Percentiles rank a stretch among this genome's conserved stretches.
phyloP scores from a whole-genome alignment of 805 yeast species.

The Citeromyces nyonsensis region DNA sequence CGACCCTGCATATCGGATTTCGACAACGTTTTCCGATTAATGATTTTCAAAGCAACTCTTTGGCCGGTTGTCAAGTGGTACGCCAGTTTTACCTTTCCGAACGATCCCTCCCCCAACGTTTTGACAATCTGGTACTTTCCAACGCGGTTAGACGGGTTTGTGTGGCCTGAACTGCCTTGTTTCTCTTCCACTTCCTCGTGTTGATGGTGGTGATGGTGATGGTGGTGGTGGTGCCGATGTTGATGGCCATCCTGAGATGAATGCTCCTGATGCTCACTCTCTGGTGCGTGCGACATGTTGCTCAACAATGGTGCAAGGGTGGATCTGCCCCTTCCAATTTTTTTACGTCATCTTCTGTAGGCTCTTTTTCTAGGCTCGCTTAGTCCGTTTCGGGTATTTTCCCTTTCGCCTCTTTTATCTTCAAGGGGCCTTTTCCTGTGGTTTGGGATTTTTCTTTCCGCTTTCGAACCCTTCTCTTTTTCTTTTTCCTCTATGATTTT shows the following conservation, averaged over 20 bases:
- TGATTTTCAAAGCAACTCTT: constrained; percentile 83
- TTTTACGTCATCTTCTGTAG: no score
- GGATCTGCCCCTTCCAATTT: no score
- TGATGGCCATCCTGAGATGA: constrained; percentile 9
- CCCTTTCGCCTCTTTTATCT: no score
- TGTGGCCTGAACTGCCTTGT: neutral
- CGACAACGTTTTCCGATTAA: constrained; percentile 82
- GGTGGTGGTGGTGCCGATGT: constrained; percentile 7
- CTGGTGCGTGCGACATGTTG: neutral
- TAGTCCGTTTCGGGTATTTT: no score
- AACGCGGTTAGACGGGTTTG: constrained; percentile 25
- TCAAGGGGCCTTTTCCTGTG: no score
- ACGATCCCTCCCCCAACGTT: constrained; percentile 91
- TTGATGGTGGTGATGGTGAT: constrained; percentile 5
- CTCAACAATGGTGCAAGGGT: no score
- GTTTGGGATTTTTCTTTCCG: no score
- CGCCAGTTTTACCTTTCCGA: constrained; percentile 89
- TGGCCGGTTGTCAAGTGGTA: constrained; percentile 85
- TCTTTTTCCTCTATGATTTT: neutral
- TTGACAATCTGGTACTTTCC: constrained; percentile 90
- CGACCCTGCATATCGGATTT: constrained; percentile 96
- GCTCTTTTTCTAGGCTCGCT: no score
- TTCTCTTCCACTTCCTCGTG: constrained; percentile 4
- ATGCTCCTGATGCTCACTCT: constrained; percentile 4
- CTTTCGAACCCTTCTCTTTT: no score